phyloP scores from a whole-genome alignment of 1,284 basidiomycete genomes.

The Puccinia horiana region DNA sequence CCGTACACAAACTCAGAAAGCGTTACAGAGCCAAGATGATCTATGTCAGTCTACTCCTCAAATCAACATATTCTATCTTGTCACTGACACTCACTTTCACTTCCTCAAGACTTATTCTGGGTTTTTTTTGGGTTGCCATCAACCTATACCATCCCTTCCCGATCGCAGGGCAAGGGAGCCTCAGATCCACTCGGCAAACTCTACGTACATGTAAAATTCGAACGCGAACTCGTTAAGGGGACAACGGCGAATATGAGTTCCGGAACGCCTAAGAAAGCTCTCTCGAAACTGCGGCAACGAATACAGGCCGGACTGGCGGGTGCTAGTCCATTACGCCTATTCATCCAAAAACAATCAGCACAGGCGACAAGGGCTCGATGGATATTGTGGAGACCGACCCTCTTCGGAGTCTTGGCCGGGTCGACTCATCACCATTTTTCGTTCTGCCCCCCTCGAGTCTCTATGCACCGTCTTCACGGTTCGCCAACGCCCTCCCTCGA shows the following conservation, averaged over 20 bases:
- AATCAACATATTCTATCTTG: slow-evolving; percentile 13
- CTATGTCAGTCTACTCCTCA: slow-evolving; percentile 70
- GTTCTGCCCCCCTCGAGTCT: not conserved
- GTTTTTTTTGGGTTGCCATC: slow-evolving; percentile 93
- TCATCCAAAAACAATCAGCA: not conserved
- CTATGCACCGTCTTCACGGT: not conserved
- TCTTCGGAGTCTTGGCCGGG: no score
- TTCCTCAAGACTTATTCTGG: slow-evolving; percentile 80
- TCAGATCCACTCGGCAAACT: slow-evolving; percentile 80
- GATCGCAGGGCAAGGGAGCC: slow-evolving; percentile 59
- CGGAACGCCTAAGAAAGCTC: slow-evolving; percentile 6
- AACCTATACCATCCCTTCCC: slow-evolving; percentile 94
- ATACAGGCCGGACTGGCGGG: slow-evolving; percentile 14
- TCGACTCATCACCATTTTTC: slow-evolving; percentile 5
- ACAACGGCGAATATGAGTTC: not conserved
- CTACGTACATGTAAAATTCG: slow-evolving; percentile 80
- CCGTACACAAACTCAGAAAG: slow-evolving; percentile 90
- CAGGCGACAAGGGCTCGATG: not conserved
- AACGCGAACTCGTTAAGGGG: not conserved
- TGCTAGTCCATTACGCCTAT: not conserved
- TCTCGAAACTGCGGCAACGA: slow-evolving; percentile 12
- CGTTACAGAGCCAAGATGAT: slow-evolving; percentile 90
- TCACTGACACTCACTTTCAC: not conserved
- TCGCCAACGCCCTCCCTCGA: slow-evolving; percentile 8
- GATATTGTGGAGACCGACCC: not conserved